Conservation (phyloP, 129 eudicot species). For the Flaveria sonorensis region DNA sequence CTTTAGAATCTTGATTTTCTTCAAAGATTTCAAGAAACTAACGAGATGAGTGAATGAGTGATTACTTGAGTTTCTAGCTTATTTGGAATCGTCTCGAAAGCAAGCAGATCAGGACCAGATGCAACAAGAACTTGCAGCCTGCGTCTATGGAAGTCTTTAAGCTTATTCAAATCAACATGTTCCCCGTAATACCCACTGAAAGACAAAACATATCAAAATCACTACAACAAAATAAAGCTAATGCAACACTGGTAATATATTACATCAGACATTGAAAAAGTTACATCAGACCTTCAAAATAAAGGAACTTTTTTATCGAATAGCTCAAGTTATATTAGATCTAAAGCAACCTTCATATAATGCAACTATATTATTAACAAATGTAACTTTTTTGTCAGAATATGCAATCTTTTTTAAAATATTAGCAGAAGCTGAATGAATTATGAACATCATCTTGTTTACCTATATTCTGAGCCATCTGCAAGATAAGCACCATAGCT, state of each 20-base stretch:
- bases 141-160: conserved; percentile 86
- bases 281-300: too few species aligned
- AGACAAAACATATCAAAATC: neutral
- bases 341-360: too few species aligned
- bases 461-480: conserved; percentile 99
- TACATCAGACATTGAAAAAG: too few species aligned
- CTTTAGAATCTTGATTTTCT: neutral
- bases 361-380: too few species aligned
- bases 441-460: neutral
- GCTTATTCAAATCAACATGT: conserved; percentile 54
- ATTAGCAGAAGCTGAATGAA: too few species aligned
- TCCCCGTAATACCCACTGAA: conserved; percentile 68
- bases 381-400: too few species aligned
- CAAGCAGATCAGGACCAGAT: conserved; percentile 85
- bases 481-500: conserved; percentile 99
- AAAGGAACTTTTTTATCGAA: too few species aligned
- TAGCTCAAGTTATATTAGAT: too few species aligned
- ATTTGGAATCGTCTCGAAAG: conserved; percentile 94
- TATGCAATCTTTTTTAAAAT: too few species aligned
- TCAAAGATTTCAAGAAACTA: neutral
- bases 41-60: neutral
- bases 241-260: too few species aligned
- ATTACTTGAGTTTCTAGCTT: conserved; percentile 89
- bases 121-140: conserved; percentile 82
- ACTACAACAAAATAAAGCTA: too few species aligned